Evolutionary conservation across 1,284 basidiomycete genomes (phyloP), one percentile per base, ranked within the genome.

Genomic region (Ustilago tritici): DNA sequence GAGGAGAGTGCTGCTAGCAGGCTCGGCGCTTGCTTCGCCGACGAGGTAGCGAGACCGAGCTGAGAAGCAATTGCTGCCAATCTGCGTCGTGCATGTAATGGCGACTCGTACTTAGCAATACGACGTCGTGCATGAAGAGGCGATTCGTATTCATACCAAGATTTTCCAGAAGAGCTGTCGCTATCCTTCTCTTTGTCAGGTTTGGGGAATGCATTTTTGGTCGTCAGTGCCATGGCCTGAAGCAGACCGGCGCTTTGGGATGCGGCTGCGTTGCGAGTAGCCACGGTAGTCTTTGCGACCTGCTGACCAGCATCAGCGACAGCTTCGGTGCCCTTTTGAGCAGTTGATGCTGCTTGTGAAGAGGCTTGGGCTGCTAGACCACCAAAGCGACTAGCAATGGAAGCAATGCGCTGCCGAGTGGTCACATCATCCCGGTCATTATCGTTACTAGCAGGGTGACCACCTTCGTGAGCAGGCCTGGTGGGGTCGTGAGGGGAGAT

Each of bases 31-130:
- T 76, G 70, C 55, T 69, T 69, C 14, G 77, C 57, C 2, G 70
- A 65, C 2, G 70, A 76, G 0, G 79, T 79, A 11, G 76, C 79
- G 4, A 76, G 61, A 4, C 76, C 79, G 4, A 80, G 62, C 56
- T 80, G 79, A 50, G 65, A 66, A 9, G 79, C 79, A 31, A 80
- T 80, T 10, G 76, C 76, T 1, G 79, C 73, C 8, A 80, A 49
- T 4, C 79, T 62, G 7, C 76, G 56, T 36, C 76, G 49, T 9
- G 76, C 76, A 28, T 70, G 76, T 15, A 78, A 60, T 7, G 76
- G 76, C 52, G 76, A 78, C 41, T 78, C 76, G 46, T 57, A 72
- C 32, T 70, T 67, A 11, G 67, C 72, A 10, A 75, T 17, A 0
- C 60, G 28, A 23, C 66, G 55, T 10, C 71, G 71, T 5, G 56